These are phyloP conservation scores for Allium sativum DNA, from an alignment of 106 monocot genomes.

Conservation along the genomic window DNA sequence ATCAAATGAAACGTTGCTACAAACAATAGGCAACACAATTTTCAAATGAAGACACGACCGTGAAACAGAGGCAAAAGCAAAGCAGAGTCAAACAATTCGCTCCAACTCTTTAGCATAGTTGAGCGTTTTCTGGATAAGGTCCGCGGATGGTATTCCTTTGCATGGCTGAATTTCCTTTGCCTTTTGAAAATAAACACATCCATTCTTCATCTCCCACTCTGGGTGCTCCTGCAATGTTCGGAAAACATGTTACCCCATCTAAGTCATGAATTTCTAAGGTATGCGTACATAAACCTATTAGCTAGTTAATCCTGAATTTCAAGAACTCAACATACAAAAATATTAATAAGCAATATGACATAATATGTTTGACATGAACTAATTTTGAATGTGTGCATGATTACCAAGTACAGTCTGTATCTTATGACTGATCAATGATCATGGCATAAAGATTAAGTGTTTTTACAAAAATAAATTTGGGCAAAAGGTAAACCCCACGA, in stretches of 20 bases:
- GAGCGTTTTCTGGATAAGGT: slow-evolving; percentile 86
- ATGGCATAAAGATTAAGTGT: too few species aligned
- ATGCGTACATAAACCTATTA: not conserved
- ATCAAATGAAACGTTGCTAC: not conserved
- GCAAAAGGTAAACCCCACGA: too few species aligned
- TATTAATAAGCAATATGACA: not conserved
- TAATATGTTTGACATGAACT: too few species aligned
- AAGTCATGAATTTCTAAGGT: not conserved
- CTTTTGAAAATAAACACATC: slow-evolving; percentile 63
- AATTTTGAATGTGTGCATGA: not conserved
- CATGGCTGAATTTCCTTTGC: slow-evolving; percentile 80
- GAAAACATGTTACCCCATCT: not conserved
- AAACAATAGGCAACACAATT: not conserved
- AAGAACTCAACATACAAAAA: not conserved
- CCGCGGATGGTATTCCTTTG: slow-evolving; percentile 85
- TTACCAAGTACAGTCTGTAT: not conserved
- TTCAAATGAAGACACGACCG: not conserved
- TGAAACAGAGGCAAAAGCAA: not conserved
- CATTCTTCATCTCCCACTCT: slow-evolving; percentile 27
- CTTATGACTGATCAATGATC: too few species aligned
- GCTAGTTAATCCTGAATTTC: not conserved
- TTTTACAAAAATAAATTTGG: too few species aligned
- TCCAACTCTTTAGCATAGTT: slow-evolving; percentile 93
- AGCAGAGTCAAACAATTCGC: slow-evolving; percentile 38
- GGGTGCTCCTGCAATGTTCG: slow-evolving; percentile 49